Evolutionary conservation across 2,329 filamentous ascomycete species (phyloP), one percentile per base, ranked within the genome.

Genomic region (Myriosclerotinia curreyana): DNA sequence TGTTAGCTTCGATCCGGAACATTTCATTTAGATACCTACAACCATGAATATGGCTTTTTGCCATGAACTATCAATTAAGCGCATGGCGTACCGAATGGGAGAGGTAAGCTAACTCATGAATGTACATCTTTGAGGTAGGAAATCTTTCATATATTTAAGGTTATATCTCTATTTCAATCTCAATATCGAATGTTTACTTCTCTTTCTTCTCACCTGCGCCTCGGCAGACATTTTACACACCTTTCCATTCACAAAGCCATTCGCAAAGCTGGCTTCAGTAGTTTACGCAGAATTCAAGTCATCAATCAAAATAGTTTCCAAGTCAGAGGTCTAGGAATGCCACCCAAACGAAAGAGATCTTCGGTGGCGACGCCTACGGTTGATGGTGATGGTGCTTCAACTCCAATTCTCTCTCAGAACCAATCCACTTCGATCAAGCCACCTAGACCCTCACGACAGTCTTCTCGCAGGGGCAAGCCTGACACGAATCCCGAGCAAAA

Each of bases 401-500:
- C 62, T 20, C 51, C 66, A 46, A 68, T 71, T 44, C 64, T 63
- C 11, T 66, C 68, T 40, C 56, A 64, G 14, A 44, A 7, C 31
- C 34, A 50, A 22, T 36, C 54, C 20, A 38, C 59, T 15, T 12
- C 59, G 20, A 54, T 56, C 15, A 66, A 66, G 58, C 63, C 52
- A 20, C 65, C 69, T 17, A 51, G 66, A 42, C 70, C 66, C 6
- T 54, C 49, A 40, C 65, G 69, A 58, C 67, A 69, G 60, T 62
- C 68, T 7, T 69, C 69, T 17, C 68, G 67, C n/a, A 63, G 69
- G 11, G 56, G 60, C 20, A 71, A 68, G 38, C 36, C 72, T 34
- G 71, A 71, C 25, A 73, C 72, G 2, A 74, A 74, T 48, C 72
- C 72, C 44, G 71, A 74, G 52, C 66, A 71, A 28, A 73, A 74